Evolutionary conservation across 2,329 filamentous ascomycete species (phyloP).

Genomic region (Thyridium curvatum): DNA sequence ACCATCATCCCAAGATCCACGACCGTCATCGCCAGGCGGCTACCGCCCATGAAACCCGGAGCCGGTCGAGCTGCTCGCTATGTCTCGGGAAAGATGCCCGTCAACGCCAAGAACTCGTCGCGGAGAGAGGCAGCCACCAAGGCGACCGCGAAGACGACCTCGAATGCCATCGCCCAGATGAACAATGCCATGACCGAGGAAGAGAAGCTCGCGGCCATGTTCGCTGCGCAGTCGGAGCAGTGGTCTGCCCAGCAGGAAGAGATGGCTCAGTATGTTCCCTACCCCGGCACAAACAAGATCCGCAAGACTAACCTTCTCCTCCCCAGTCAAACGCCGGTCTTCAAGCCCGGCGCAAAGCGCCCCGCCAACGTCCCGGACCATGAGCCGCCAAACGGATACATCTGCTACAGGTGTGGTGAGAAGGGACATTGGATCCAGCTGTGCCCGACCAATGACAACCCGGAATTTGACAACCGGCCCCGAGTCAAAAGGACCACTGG

Average conservation of each 20-base stretch:
- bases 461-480: conserved; percentile 87
- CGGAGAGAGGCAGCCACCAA: conserved; percentile 60
- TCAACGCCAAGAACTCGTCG: conserved; percentile 74
- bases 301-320: not conserved
- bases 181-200: conserved; percentile 84
- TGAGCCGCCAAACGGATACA: conserved; percentile 86
- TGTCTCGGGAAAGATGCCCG: conserved; percentile 92
- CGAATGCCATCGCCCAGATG: conserved; percentile 57
- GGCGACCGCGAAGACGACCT: conserved; percentile 42
- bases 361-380: conserved; percentile 79
- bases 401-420: conserved; percentile 92
- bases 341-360: conserved; percentile 57
- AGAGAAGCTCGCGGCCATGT: conserved; percentile 88
- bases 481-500: conserved; percentile 95
- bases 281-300: not conserved
- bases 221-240: conserved; percentile 81
- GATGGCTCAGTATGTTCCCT: conserved; percentile 65
- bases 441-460: conserved; percentile 97
- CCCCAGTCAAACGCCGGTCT: conserved; percentile 54
- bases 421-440: conserved; percentile 99
- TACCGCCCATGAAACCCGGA: conserved; percentile 78
- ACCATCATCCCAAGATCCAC: conserved; percentile 95
- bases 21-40: conserved; percentile 80
- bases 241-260: conserved; percentile 93
- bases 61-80: conserved; percentile 90